Base-by-base conservation (phyloP, 1,139 yeast genomes). In the Sugiyamaella japonica region DNA sequence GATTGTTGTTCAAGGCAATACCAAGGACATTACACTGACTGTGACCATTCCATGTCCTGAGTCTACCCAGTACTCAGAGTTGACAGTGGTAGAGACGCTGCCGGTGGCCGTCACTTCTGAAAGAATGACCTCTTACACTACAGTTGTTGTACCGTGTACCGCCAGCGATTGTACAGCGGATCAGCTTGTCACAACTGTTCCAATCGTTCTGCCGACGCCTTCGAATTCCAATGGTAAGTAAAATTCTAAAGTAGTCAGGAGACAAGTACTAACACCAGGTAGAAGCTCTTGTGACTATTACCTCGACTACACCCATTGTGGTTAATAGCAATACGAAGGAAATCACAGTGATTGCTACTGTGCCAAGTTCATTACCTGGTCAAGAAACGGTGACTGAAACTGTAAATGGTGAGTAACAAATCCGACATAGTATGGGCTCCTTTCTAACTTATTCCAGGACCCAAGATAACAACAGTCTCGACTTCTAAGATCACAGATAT, bases 31-130 rank as follows among this genome's bases (percentile, higher is more conserved):
- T 7, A 58, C 63, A 1, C 46, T 61, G 16, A 56, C 65, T 1
- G 63, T 63, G 1, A 59, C 66, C 9, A 44, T 63, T 16, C 66
- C 66, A 5, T 63, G 65, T 45, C 61, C 60, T n/a, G 55, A 42
- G 20, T 20, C 13, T 28, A 41, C 63, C 3, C 39, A 44, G 8
- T 34, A 16, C 3, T 20, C 47, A 4, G 47, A 41, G 29, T 39
- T 56, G 40, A 55, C 60, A 2, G 48, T 57, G 5, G 32, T 36
- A 15, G 41, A 50, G 36, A 53, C 54, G n/a, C 13, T 25, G 12
- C 17, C 12, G 7, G 13, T 34, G 12, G 31, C 2, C 7, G 20
- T 17, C 15, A 25, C 12, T 31, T 8, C 39, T 31, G 34, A 42
- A 25, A 50, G 50, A 13, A 45, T 53, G 17, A 53, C 56, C 9